Base-by-base conservation (phyloP, 2,329 filamentous ascomycete genomes). In the Triangularia setosa region DNA sequence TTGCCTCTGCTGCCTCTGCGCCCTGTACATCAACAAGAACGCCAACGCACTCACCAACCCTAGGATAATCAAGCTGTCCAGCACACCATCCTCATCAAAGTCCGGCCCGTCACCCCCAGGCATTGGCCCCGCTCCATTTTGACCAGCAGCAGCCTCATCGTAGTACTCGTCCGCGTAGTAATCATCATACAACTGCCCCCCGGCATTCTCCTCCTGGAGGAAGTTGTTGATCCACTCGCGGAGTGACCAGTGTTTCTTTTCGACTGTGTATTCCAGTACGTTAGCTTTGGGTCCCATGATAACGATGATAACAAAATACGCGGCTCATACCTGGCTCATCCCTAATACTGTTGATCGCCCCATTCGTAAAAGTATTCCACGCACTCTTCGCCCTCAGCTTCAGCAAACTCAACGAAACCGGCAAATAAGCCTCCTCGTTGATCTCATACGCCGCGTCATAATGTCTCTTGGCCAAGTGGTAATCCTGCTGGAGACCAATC, bases 381-480 rank as follows among this genome's bases (percentile, higher is more conserved):
- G 92, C 95, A 74, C 92, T 96, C 65, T 93, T 86, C 60, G 90
- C 79, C 11, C 94, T 84, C 65, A 99, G 81, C 76, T 97, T 97
- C 67, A 96, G 81, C 58, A 99, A 80, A 68, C 92, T 94, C 28
- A 99, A 79, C 11, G 92, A 92, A 3, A 98, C 95, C 0, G 95
- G 95, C 0, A 98, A 83, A 74, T 98, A 98, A 0, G 95, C 93
- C 77, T 99, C 96, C 58, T 89, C 84, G 72, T 97, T 99, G 0
- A 94, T 93, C 73, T 93, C 92, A 28, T 97, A 80, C 0, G 95
- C 94, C 66, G 95, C 85, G 72, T 99, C 95, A 74, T 99, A 99
- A 77, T 93, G 97, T 61, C 95, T 84, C 78, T 99, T 99, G 1
- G 96, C 95, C 63, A 99, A 87, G 73, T 99, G 95, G 75, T 96